Conservation (phyloP, 2,329 filamentous ascomycete genomes). For the Polytolypa hystricis region DNA sequence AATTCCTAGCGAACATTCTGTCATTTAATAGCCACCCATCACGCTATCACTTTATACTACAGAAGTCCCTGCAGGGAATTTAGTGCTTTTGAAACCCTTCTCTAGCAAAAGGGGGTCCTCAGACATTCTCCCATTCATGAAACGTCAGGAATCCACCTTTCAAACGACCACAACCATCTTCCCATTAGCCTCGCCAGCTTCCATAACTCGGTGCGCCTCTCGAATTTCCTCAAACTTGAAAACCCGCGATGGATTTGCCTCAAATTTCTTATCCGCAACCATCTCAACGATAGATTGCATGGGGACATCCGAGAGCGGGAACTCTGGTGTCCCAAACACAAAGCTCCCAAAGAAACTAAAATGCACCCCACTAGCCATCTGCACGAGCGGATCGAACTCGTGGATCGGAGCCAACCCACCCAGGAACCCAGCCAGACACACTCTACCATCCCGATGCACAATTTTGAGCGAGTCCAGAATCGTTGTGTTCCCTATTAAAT, state of each 20-base stretch:
- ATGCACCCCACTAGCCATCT: slow-evolving; percentile 37
- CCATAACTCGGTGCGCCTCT: slow-evolving; percentile 24
- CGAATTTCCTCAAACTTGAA: slow-evolving; percentile 25
- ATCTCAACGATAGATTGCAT: slow-evolving; percentile 28
- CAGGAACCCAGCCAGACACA: slow-evolving; percentile 30
- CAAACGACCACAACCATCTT: slow-evolving; percentile 23
- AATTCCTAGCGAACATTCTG: no score
- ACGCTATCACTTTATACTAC: no score
- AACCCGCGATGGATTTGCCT: slow-evolving; percentile 24
- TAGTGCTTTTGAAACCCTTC: no score
- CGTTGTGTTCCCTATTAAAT: slow-evolving; percentile 30
- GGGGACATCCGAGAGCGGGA: slow-evolving; percentile 30
- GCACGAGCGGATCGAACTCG: slow-evolving; percentile 34
- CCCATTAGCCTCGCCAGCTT: slow-evolving; percentile 22
- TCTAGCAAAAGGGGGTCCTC: no score
- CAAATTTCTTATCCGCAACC: slow-evolving; percentile 25
- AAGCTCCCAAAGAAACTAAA: slow-evolving; percentile 36
- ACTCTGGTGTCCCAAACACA: slow-evolving; percentile 25
- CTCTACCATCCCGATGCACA: slow-evolving; percentile 24
- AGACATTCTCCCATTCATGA: no score
- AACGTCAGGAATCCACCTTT: no score
- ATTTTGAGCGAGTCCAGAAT: slow-evolving; percentile 30
- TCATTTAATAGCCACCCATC: no score
- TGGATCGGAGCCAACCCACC: slow-evolving; percentile 31
- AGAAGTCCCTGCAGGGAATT: no score